Percentiles rank a stretch among this genome's conserved stretches.
Conservation (phyloP, 345 rosid genomes). For the Aquilaria malaccensis region DNA sequence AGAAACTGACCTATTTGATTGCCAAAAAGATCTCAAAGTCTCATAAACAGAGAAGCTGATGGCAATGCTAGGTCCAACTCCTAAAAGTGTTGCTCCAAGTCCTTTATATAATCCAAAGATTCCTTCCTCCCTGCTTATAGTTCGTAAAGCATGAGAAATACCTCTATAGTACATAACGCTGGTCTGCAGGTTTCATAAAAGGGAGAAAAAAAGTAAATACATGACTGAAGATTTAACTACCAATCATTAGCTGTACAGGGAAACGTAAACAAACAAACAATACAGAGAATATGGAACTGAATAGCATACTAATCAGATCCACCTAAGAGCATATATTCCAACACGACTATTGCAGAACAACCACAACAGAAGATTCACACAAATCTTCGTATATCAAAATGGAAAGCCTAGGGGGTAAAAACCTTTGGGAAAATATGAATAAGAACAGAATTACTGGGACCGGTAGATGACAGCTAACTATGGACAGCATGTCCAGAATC, state of each 20-base stretch:
- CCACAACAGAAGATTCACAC: too few species aligned
- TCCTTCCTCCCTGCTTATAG: conserved; percentile 76
- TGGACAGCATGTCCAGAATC: too few species aligned
- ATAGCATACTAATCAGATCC: neutral
- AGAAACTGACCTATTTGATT: conserved; percentile 50
- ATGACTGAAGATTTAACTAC: neutral
- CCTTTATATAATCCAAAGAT: conserved; percentile 83
- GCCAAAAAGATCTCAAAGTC: conserved; percentile 77
- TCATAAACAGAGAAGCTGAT: conserved; percentile 88
- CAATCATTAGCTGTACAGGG: too few species aligned
- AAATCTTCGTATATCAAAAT: too few species aligned
- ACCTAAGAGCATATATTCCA: conserved; percentile 9
- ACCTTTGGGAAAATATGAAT: too few species aligned
- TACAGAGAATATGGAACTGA: too few species aligned
- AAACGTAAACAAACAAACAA: too few species aligned
- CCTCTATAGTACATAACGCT: conserved; percentile 73
- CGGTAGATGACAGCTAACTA: too few species aligned
- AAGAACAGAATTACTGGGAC: too few species aligned
- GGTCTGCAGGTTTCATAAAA: conserved; percentile 41
- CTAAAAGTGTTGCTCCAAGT: conserved; percentile 86
- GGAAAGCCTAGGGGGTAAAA: too few species aligned
- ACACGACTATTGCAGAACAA: too few species aligned
- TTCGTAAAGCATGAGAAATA: conserved; percentile 66
- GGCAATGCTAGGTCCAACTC: conserved; percentile 92
- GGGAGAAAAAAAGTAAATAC: neutral